A percentile compares a stretch with the other conserved stretches of the same genome.
Conservation (phyloP, 2,329 filamentous ascomycete species). For the Aspergillus pseudoviridinutans region DNA sequence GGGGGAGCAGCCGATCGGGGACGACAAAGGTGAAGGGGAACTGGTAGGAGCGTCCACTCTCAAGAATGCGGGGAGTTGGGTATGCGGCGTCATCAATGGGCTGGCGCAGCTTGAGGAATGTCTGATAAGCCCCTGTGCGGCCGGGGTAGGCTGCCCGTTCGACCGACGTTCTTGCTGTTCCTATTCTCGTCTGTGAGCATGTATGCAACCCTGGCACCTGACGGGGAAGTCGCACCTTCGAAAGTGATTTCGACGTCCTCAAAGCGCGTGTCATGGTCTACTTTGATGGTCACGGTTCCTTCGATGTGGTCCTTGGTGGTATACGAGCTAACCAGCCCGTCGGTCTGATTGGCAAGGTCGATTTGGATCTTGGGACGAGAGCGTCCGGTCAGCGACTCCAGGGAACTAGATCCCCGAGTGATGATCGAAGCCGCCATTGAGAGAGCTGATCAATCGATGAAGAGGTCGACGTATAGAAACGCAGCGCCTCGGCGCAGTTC, state of each 20-base stretch:
- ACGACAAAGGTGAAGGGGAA: slow-evolving; percentile 64
- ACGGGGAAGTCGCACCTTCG: slow-evolving; percentile 42
- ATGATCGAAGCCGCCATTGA: slow-evolving; percentile 23
- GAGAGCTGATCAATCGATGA: neutral
- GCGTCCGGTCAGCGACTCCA: slow-evolving; percentile 26
- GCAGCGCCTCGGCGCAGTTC: slow-evolving; percentile 1
- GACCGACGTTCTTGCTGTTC: slow-evolving; percentile 50
- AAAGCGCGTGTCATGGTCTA: slow-evolving; percentile 52
- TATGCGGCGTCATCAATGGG: slow-evolving; percentile 53
- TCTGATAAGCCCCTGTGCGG: slow-evolving; percentile 54
- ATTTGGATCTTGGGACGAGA: slow-evolving; percentile 30
- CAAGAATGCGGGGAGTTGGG: slow-evolving; percentile 52
- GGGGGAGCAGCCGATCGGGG: slow-evolving; percentile 57
- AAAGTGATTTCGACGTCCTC: slow-evolving; percentile 58
- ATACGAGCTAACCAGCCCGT: slow-evolving; percentile 44
- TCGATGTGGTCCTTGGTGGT: slow-evolving; percentile 57
- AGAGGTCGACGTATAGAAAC: neutral
- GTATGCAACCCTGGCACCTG: neutral
- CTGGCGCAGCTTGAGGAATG: slow-evolving; percentile 60
- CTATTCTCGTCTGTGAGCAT: slow-evolving; percentile 27
- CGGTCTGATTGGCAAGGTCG: slow-evolving; percentile 25
- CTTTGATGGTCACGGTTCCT: slow-evolving; percentile 49
- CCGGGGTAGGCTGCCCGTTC: slow-evolving; percentile 54
- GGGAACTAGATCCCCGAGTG: slow-evolving; percentile 21
- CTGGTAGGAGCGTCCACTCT: slow-evolving; percentile 52